Percentiles rank a stretch among this genome's conserved stretches.
Evolutionary conservation across 768 basidiomycete genomes (phyloP).

Genomic region (Mycena venus): DNA sequence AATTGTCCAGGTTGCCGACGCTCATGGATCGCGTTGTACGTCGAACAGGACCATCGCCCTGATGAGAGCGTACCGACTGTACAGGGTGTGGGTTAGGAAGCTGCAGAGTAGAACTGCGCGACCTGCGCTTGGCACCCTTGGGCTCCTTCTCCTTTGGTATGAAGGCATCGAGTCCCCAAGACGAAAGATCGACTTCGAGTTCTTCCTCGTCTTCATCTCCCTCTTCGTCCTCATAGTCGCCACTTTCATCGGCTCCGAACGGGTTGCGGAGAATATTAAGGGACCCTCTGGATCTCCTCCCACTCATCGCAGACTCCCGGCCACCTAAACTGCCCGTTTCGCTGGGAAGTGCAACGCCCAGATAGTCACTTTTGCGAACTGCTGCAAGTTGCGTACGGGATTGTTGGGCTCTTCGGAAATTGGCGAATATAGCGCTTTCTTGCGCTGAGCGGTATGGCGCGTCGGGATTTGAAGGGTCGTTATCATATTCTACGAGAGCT

Average conservation of each 20-base stretch:
- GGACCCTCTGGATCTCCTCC: constrained; percentile 67
- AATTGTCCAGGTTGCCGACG: constrained; percentile 70
- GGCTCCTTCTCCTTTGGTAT: constrained; percentile 75
- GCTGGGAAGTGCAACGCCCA: constrained; percentile 76
- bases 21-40: constrained; percentile 74
- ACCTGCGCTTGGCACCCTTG: constrained; percentile 57
- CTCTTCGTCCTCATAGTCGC: constrained; percentile 67
- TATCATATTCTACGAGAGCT: constrained; percentile 83
- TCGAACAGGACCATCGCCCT: constrained; percentile 51
- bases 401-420: constrained; percentile 72
- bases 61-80: constrained; percentile 57
- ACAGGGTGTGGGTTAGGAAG: constrained; percentile 47
- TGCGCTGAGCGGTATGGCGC: constrained; percentile 75
- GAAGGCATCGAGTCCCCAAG: constrained; percentile 87
- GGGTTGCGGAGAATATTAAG: constrained; percentile 80
- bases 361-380: constrained; percentile 73
- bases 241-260: constrained; percentile 74
- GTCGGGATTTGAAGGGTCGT: constrained; percentile 79
- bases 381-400: constrained; percentile 55
- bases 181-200: constrained; percentile 83
- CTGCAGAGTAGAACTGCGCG: constrained; percentile 46
- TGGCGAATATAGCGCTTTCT: constrained; percentile 90
- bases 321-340: constrained; percentile 64
- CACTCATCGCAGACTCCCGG: constrained; percentile 62
- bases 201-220: constrained; percentile 62